phyloP scores from a whole-genome alignment of 1,284 basidiomycete species.

The Ustilago esculenta region DNA sequence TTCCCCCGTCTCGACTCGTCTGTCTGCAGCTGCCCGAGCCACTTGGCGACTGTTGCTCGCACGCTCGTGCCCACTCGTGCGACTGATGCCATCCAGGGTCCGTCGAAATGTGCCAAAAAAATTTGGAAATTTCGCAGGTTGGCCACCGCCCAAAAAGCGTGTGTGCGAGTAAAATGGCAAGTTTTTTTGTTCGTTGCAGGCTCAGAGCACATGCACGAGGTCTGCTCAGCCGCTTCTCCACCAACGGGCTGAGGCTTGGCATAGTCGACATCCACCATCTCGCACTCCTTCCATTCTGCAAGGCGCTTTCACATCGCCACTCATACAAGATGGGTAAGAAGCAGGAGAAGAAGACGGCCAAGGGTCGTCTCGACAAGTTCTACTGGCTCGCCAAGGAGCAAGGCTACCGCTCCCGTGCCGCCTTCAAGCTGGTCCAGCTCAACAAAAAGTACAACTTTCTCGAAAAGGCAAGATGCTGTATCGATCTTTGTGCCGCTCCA shows the following conservation, averaged over 20 bases:
- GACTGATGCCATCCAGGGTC: conserved; percentile 7
- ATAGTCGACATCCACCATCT: conserved; percentile 17
- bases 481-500: conserved; percentile 98
- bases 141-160: no score
- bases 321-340: conserved; percentile 57
- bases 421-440: conserved; percentile 98
- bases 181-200: background rate
- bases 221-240: no score
- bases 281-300: background rate
- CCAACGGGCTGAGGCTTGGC: no score
- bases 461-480: conserved; percentile 88
- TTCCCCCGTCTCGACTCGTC: no score
- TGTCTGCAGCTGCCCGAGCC: no score
- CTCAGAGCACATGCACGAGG: background rate
- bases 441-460: conserved; percentile 98
- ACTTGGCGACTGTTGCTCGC: background rate
- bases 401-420: conserved; percentile 98
- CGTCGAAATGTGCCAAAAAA: conserved; percentile 3
- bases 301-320: background rate
- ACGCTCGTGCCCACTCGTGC: conserved; percentile 9
- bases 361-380: conserved; percentile 67
- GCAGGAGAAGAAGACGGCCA: conserved; percentile 66
- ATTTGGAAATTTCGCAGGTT: conserved; percentile 15
- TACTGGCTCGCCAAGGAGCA: conserved; percentile 78
- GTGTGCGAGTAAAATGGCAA: no score